These are phyloP conservation scores for Hypoxylon perforatum DNA, from an alignment of 495 filamentous ascomycete genomes.

Conservation along the genomic window DNA sequence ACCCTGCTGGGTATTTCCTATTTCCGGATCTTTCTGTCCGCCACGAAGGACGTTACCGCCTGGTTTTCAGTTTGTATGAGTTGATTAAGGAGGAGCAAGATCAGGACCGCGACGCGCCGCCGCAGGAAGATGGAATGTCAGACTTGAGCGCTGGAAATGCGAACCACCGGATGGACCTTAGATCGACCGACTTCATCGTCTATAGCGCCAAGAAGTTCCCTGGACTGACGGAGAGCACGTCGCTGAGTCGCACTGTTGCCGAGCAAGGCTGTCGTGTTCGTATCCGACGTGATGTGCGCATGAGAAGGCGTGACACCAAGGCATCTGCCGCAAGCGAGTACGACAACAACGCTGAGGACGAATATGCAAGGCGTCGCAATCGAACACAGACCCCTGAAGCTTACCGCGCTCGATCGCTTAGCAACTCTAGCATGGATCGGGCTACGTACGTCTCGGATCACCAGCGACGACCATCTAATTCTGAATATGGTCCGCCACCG, in stretches of 20 bases:
- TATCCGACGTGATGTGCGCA: slow-evolving; percentile 95
- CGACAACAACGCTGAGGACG: slow-evolving; percentile 74
- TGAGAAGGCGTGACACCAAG: slow-evolving; percentile 89
- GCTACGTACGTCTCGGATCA: slow-evolving; percentile 58
- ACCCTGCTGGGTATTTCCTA: slow-evolving; percentile 94
- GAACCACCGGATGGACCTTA: slow-evolving; percentile 80
- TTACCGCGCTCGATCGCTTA: slow-evolving; percentile 78
- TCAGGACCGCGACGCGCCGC: slow-evolving; percentile 53
- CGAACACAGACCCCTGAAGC: slow-evolving; percentile 71
- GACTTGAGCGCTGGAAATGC: slow-evolving; percentile 59
- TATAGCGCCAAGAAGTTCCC: slow-evolving; percentile 99
- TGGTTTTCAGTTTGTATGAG: slow-evolving; percentile 94
- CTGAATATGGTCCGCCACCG: slow-evolving; percentile 63
- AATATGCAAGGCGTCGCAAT: slow-evolving; percentile 65
- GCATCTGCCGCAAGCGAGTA: slow-evolving; percentile 72
- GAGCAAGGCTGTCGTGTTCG: slow-evolving; percentile 98
- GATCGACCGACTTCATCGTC: slow-evolving; percentile 86
- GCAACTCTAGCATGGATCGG: slow-evolving; percentile 72
- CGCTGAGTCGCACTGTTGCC: slow-evolving; percentile 87
- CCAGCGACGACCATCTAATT: slow-evolving; percentile 65
- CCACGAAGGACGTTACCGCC: slow-evolving; percentile 89
- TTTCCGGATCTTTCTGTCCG: slow-evolving; percentile 97
- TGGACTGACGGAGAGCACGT: slow-evolving; percentile 89
- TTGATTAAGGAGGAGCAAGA: slow-evolving; percentile 79
- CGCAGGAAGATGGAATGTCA: slow-evolving; percentile 50